Percentiles rank a stretch among this genome's conserved stretches.
Conservation (phyloP, 495 filamentous ascomycete genomes). For the Penicillium bovifimosum region DNA sequence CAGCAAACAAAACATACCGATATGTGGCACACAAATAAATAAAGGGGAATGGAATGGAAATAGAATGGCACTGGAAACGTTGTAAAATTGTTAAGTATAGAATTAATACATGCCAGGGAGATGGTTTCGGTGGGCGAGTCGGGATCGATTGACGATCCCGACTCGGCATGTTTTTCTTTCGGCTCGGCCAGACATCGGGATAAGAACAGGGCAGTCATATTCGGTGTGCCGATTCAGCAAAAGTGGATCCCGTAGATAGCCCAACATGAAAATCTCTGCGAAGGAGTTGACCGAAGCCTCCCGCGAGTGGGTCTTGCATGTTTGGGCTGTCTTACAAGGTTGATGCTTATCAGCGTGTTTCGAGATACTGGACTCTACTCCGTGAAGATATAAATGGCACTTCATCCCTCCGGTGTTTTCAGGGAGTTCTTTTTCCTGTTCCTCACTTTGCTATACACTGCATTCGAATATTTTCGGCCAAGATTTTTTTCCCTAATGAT, state of each 20-base stretch:
- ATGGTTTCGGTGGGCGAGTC: not conserved
- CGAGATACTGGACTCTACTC: not conserved
- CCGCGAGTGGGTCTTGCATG: constrained; percentile 16
- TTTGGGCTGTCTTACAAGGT: not conserved
- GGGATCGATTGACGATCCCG: constrained; percentile 15
- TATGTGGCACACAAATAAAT: not conserved
- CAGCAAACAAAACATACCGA: not conserved
- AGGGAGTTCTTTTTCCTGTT: not conserved
- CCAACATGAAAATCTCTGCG: constrained; percentile 20
- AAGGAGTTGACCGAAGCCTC: constrained; percentile 21
- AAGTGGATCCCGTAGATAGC: constrained; percentile 11
- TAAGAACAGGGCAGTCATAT: constrained; percentile 1
- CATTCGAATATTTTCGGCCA: constrained; percentile 1
- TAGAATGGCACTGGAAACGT: not conserved
- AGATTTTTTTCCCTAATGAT: constrained; percentile 14
- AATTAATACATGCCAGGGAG: not conserved
- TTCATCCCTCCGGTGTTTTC: not conserved
- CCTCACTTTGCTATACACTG: not conserved
- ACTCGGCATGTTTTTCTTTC: constrained; percentile 11
- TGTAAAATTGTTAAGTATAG: no score
- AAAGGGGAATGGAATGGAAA: not conserved
- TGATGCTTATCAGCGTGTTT: constrained; percentile 12
- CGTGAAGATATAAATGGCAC: constrained; percentile 12
- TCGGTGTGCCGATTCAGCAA: constrained; percentile 29
- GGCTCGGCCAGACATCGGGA: constrained; percentile 18